Base-by-base conservation (phyloP, 2,329 filamentous ascomycete genomes). In the Sarocladium oryzae region DNA sequence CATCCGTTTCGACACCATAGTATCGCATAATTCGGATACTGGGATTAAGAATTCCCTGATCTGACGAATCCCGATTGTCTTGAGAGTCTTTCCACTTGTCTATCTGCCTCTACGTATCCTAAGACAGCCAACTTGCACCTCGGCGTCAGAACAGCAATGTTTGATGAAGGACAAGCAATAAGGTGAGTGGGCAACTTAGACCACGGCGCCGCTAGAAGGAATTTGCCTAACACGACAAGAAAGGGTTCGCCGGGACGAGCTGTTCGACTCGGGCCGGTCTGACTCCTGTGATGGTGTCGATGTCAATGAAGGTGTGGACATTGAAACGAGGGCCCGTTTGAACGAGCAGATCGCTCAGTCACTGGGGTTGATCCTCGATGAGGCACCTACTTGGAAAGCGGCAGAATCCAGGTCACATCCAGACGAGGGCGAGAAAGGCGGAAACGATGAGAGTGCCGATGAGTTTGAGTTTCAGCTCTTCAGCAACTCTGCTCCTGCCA, bases 401-500 rank as follows among this genome's bases (percentile, higher is more conserved):
- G 20, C 49, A 32, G 28, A 30, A 30, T 7, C 28, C 13, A 30
- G 13, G 28, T 13, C 28, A 7, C 7, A 7, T 7, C 28, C 54
- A 52, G 37, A 20, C 45, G 16, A 51, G 53, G n/a, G 38, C 45
- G 33, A 21, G 43, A 58, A 64, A 10, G 61, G 59, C 20, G 54
- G 60, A 3, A 52, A 56, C 2, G 56, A 55, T 9, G 55, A 61
- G 7, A 57, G 52, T 16, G 54, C 66, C 16, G 69, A 73, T 45
- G 72, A 73, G 50, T 83, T 81, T 56, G 71, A 75, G 51, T 84
- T 84, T 60, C 71, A 77, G 8, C 71, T 85, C 24, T 85, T 85
- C 60, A 72, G 73, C 55, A 69, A 69, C 40, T 65, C 73, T 16
- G 65, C 64, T 4, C 65, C 70, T 2, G 63, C 68, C 16, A 54